A percentile compares a stretch with the other conserved stretches of the same genome.
phyloP scores from a whole-genome alignment of 495 filamentous ascomycete species.

The Saxophila tyrrhenica region DNA sequence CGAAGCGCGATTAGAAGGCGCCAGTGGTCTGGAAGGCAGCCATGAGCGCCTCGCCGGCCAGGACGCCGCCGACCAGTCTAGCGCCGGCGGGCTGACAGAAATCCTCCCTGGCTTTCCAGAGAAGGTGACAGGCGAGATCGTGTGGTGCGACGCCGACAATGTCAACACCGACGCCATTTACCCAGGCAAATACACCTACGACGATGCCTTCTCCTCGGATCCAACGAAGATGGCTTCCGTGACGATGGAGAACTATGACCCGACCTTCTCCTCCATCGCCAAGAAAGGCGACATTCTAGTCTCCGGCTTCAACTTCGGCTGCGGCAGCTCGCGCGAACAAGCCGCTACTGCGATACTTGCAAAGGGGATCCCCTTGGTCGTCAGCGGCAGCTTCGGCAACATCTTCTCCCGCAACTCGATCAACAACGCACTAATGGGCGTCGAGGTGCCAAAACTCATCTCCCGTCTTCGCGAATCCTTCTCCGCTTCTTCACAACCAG shows the following conservation, averaged over 20 bases:
- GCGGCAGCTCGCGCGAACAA: constrained; percentile 72
- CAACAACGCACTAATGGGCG: constrained; percentile 80
- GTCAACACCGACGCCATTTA: constrained; percentile 79
- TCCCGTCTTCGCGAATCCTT: constrained; percentile 58
- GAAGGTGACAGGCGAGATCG: constrained; percentile 52
- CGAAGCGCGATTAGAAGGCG: constrained; percentile 5
- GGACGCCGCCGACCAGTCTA: constrained; percentile 2
- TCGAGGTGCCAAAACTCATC: constrained; percentile 69
- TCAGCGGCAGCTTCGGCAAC: constrained; percentile 77
- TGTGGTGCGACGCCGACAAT: constrained; percentile 62
- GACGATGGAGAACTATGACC: constrained; percentile 89
- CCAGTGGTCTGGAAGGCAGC: constrained; percentile 2
- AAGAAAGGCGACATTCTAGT: constrained; percentile 68
- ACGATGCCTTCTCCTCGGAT: constrained; percentile 56
- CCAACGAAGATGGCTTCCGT: constrained; percentile 71
- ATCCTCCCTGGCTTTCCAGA: constrained; percentile 63
- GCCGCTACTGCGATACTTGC: constrained; percentile 83
- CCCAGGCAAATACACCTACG: constrained; percentile 82
- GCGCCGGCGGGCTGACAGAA: constrained; percentile 33
- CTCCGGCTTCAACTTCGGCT: constrained; percentile 83
- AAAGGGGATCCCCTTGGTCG: constrained; percentile 71
- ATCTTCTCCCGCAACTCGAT: constrained; percentile 84
- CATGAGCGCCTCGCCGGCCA: background rate
- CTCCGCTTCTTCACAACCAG: constrained; percentile 15
- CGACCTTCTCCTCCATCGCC: constrained; percentile 48